A percentile compares a stretch with the other conserved stretches of the same genome.
Conservation (phyloP, 306 rosid genomes). For the Acmispon strigosus region DNA sequence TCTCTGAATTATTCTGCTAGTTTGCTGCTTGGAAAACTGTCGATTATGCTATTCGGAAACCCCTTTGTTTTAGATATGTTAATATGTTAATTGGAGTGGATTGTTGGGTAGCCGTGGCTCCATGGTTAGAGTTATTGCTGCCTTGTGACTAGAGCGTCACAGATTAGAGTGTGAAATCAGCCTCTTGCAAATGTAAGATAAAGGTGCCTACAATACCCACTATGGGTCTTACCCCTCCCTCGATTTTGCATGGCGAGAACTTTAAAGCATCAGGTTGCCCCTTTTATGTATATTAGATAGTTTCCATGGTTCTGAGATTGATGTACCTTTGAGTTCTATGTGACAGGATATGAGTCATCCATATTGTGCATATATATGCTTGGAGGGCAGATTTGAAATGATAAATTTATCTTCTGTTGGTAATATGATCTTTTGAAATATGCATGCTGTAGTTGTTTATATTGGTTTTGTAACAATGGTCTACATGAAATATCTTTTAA, state of each 20-base stretch:
- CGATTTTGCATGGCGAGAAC: too few species aligned
- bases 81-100: not conserved
- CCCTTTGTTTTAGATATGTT: not conserved
- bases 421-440: not conserved
- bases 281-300: not conserved
- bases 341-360: not conserved
- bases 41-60: not conserved
- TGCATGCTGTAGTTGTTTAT: not conserved
- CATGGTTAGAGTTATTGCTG: too few species aligned
- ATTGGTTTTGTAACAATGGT: not conserved
- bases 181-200: too few species aligned
- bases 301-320: not conserved
- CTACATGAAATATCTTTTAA: not conserved
- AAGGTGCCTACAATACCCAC: too few species aligned
- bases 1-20: not conserved
- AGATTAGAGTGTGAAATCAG: too few species aligned
- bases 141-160: too few species aligned
- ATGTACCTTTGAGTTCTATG: not conserved
- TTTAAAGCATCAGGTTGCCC: too few species aligned
- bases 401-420: not conserved
- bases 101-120: too few species aligned
- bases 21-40: not conserved
- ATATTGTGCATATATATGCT: not conserved
- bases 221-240: too few species aligned
- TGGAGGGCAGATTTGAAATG: not conserved